Evolutionary conservation across 352 stramenopile genomes (phyloP), one percentile per base, ranked within the genome.

Genomic region (Globisporangium alternatum): DNA sequence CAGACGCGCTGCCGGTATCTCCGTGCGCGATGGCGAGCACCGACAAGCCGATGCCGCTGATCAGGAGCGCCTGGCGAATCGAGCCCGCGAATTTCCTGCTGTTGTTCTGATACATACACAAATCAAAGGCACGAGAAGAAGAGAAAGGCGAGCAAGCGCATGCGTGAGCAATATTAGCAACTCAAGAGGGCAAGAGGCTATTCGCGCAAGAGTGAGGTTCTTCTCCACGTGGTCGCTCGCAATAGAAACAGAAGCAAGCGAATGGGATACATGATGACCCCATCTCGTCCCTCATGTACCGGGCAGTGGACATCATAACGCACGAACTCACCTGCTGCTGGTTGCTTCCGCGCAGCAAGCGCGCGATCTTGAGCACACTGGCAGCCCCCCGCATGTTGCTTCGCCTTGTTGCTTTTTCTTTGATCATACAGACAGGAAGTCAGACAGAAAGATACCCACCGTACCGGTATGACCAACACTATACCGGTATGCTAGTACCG

Each of bases 41-140:
- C 22, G 79, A 88, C 31, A 88, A 64, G 8, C 77, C 77, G 17
- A 88, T 55, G 19, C 77, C 70, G 37, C 77, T 81, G 47, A 86
- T 57, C 30, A 88, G 49, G 53, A 86, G 71, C 54, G 76, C 76
- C 5, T 85, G 78, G 43, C 72, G 78, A 61, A 86, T 54, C 51
- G 68, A 57, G 39, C 58, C 37, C 9, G 30, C 21, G 35, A 59
- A 21, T 15, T 53, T 53, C 41, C 56, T 67, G 12, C 30, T 39
- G 25, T 21, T 47, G 49, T 45, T 60, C 47, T 51, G 15, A 5
- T 17, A 35, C 22, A 37, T 1, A 21, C 6, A 25, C 6, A 22
- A 25, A 5, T n/a, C 15, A 56, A 10, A 2, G 19, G 17, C 15
- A 37, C 8, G 35, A 43, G 19, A 22, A 39, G 7, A 47, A 17